phyloP scores from a whole-genome alignment of 225 moss, liverwort and hornwort species.

The Pseudoscleropodium purum region DNA sequence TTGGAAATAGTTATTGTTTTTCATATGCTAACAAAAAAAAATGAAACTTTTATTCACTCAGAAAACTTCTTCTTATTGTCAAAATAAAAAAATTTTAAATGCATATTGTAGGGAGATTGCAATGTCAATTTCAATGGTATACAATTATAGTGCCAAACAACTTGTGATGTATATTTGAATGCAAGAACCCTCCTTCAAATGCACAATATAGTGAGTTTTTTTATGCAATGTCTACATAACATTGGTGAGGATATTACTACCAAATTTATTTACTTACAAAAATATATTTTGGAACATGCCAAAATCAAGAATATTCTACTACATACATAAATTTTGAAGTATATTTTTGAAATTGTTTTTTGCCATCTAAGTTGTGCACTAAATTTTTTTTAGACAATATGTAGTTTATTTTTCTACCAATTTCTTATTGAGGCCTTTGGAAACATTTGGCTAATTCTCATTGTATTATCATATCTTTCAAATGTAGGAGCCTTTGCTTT shows the following conservation, averaged over 20 bases:
- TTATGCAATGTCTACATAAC: accelerated
- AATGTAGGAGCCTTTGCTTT: background rate
- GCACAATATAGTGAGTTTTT: no score
- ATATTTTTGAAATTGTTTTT: no score
- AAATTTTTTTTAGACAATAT: background rate
- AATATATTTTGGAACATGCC: no score
- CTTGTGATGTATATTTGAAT: background rate
- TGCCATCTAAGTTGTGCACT: accelerated
- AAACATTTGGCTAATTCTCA: background rate
- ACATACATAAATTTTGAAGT: no score
- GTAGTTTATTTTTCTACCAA: background rate
- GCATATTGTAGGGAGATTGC: background rate
- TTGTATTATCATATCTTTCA: background rate
- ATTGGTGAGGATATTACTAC: background rate
- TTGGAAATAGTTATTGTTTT: no score
- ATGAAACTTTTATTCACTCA: background rate
- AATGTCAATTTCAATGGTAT: accelerated
- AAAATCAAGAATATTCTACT: background rate
- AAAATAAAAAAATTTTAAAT: background rate
- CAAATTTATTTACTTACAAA: no score
- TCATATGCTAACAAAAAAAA: no score
- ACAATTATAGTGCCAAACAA: background rate
- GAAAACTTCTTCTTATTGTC: no score
- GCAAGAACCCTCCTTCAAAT: background rate
- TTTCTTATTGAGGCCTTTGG: background rate